Percentiles rank a stretch among this genome's conserved stretches.
Evolutionary conservation across 176 grass and related monocot genomes (phyloP).

Genomic region (Carex kokanica): DNA sequence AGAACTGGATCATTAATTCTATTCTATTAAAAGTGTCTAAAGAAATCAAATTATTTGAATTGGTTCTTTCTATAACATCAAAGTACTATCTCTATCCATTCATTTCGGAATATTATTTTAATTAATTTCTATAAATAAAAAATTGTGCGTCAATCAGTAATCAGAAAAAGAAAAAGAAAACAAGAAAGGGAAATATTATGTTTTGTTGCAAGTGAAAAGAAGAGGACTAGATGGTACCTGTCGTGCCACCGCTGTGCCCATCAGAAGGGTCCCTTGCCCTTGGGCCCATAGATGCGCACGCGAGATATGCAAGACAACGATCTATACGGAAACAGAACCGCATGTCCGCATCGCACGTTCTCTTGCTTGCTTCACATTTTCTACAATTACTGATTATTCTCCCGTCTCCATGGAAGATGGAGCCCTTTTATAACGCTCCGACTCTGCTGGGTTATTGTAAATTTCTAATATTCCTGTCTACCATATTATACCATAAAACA

Average conservation of each 20-base stretch:
- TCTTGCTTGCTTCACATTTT: background rate
- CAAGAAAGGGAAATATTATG: background rate
- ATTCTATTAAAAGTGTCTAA: too few species aligned
- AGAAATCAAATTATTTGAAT: too few species aligned
- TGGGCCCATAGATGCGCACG: conserved; percentile 25
- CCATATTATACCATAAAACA: too few species aligned
- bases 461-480: too few species aligned
- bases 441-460: too few species aligned
- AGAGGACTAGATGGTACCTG: background rate
- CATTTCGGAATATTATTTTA: too few species aligned
- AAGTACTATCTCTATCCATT: too few species aligned
- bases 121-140: too few species aligned
- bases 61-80: too few species aligned
- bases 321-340: background rate
- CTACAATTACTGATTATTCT: background rate
- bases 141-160: background rate
- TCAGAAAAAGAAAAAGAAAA: background rate
- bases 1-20: too few species aligned
- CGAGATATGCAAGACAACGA: conserved; percentile 11
- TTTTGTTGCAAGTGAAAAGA: background rate
- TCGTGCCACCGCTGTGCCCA: background rate
- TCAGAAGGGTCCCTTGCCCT: background rate
- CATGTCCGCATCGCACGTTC: background rate
- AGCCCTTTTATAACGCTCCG: background rate
- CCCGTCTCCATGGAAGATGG: background rate